Percentiles rank a stretch among this genome's conserved stretches.
Conservation (phyloP, 495 filamentous ascomycete genomes). For the Aspergillus homomorphus region DNA sequence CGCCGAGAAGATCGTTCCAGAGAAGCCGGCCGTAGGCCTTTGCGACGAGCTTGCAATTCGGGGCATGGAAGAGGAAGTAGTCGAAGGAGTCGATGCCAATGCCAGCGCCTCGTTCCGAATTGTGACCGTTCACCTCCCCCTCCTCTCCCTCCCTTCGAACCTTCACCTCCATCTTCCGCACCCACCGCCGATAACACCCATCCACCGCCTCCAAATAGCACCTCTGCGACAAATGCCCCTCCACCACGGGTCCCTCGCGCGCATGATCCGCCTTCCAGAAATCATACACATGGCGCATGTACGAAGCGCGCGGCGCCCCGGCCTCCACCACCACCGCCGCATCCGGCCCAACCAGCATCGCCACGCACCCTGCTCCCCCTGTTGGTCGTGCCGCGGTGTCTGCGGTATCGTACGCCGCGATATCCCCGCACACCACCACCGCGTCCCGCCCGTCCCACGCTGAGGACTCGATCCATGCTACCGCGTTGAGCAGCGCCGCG, state of each 20-base stretch:
- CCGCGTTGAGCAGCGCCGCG: conserved; percentile 92
- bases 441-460: conserved; percentile 95
- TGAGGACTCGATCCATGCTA: conserved; percentile 98
- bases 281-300: conserved; percentile 94
- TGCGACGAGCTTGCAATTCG: conserved; percentile 96
- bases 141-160: conserved; percentile 55
- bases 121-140: conserved; percentile 60
- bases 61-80: conserved; percentile 92
- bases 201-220: conserved; percentile 98
- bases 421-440: conserved; percentile 92
- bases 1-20: conserved; percentile 94
- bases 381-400: conserved; percentile 84
- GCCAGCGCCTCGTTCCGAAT: conserved; percentile 46
- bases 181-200: conserved; percentile 76
- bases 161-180: conserved; percentile 45
- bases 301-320: conserved; percentile 77
- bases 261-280: conserved; percentile 99
- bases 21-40: conserved; percentile 94
- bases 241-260: conserved; percentile 95
- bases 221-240: conserved; percentile 88
- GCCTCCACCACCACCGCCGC: conserved; percentile 89
- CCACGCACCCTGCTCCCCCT: conserved; percentile 90
- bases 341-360: conserved; percentile 89
- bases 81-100: conserved; percentile 88
- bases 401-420: conserved; percentile 89